A percentile compares a stretch with the other conserved stretches of the same genome.
phyloP scores from a whole-genome alignment of 495 filamentous ascomycete genomes.

The Trichocladium antarcticum region DNA sequence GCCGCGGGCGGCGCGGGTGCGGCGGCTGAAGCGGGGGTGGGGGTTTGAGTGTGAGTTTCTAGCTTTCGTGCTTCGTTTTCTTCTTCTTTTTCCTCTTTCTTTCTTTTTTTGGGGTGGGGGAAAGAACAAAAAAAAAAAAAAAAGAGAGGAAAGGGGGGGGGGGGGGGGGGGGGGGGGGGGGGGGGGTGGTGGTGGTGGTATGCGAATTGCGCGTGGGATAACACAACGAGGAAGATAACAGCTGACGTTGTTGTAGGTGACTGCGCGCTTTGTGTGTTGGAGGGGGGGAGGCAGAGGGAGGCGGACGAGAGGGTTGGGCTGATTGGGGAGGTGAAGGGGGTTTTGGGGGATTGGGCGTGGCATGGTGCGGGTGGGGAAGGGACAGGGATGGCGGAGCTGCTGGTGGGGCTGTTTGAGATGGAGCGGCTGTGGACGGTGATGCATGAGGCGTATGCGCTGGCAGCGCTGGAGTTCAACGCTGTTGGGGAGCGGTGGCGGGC shows the following conservation, averaged over 20 bases:
- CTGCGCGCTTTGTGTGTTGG: conserved; percentile 25
- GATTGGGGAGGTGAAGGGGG: conserved; percentile 22
- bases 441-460: conserved; percentile 30
- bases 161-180: no score
- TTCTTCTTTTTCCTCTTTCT: no score
- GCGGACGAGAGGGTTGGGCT: conserved; percentile 26
- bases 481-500: conserved; percentile 29
- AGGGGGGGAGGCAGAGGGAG: conserved; percentile 13
- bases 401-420: conserved; percentile 29
- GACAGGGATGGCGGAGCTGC: conserved; percentile 28
- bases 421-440: conserved; percentile 28
- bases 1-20: conserved; percentile 18
- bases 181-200: no score
- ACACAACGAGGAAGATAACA: no score
- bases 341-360: conserved; percentile 20
- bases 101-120: no score
- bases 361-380: conserved; percentile 16
- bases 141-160: no score
- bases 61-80: no score
- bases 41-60: conserved; percentile 26
- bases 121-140: no score
- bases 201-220: no score
- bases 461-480: conserved; percentile 32
- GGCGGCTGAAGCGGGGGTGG: conserved; percentile 25
- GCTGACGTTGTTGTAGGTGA: no score